These are phyloP conservation scores for Starmerella bombicola DNA, from an alignment of 805 yeast species.

Conservation along the genomic window DNA sequence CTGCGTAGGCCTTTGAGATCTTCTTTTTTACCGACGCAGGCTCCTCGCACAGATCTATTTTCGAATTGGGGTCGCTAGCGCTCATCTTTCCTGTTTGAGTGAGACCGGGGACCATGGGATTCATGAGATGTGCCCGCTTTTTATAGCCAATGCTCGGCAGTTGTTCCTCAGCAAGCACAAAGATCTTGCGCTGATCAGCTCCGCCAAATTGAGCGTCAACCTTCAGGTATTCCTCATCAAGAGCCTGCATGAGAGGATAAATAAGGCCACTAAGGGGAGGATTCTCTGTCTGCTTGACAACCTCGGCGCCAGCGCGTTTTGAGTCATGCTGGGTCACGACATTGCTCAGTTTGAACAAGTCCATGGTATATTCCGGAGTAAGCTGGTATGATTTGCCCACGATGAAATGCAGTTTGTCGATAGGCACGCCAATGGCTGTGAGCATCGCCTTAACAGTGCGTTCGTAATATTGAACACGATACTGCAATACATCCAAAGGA, in stretches of 20 bases:
- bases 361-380: conserved; percentile 67
- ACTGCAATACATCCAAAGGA: conserved; percentile 75
- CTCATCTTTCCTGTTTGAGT: conserved; percentile 97
- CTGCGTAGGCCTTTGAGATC: conserved; percentile 83
- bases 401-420: conserved; percentile 72
- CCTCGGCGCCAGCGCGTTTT: conserved; percentile 98
- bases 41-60: conserved; percentile 83
- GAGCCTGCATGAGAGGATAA: conserved; percentile 97
- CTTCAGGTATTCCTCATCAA: conserved; percentile 81
- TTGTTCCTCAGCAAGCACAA: conserved; percentile 92
- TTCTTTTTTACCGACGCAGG: conserved; percentile 83
- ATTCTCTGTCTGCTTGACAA: conserved; percentile 91
- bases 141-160: conserved; percentile 78
- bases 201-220: conserved; percentile 97
- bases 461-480: conserved; percentile 87
- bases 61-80: conserved; percentile 96
- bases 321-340: conserved; percentile 88
- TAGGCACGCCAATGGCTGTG: conserved; percentile 77
- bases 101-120: conserved; percentile 97
- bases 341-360: conserved; percentile 74
- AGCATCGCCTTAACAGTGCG: conserved; percentile 71
- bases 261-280: conserved; percentile 88
- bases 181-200: conserved; percentile 96
- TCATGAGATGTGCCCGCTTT: conserved; percentile 97
- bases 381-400: conserved; percentile 86